Conservation (phyloP, 305 asterid species). For the Solanum chacoense region DNA sequence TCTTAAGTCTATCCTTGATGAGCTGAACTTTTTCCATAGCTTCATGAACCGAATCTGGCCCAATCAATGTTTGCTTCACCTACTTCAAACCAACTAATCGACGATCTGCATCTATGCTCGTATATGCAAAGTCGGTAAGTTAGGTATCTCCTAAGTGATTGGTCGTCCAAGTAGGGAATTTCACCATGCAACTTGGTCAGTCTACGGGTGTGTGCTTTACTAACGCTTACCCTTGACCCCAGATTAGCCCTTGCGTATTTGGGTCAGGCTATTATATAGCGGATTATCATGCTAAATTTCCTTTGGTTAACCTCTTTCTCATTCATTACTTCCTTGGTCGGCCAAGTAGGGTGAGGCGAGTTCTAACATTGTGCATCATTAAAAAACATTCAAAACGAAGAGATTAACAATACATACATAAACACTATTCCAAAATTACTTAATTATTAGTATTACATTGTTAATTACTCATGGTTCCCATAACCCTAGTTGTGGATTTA, state of each 20-base stretch:
- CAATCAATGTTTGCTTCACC: too few relatives aligned
- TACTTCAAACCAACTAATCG: too few relatives aligned
- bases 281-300: not conserved
- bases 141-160: too few relatives aligned
- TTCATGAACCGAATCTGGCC: too few relatives aligned
- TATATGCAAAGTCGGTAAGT: too few relatives aligned
- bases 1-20: too few relatives aligned
- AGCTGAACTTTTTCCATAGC: too few relatives aligned
- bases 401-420: not conserved
- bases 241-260: not conserved
- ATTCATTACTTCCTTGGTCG: not conserved
- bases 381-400: too few relatives aligned
- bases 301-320: not conserved
- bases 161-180: too few relatives aligned
- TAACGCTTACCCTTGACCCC: not conserved
- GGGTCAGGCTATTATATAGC: too few relatives aligned
- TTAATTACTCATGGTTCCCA: not conserved
- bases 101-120: too few relatives aligned
- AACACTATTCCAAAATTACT: not conserved
- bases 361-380: not conserved
- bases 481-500: not conserved
- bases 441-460: not conserved
- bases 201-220: not conserved
- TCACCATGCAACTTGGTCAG: not conserved
- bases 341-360: not conserved